phyloP scores from a whole-genome alignment of 2,329 filamentous ascomycete genomes.

The Emmonsia crescens region DNA sequence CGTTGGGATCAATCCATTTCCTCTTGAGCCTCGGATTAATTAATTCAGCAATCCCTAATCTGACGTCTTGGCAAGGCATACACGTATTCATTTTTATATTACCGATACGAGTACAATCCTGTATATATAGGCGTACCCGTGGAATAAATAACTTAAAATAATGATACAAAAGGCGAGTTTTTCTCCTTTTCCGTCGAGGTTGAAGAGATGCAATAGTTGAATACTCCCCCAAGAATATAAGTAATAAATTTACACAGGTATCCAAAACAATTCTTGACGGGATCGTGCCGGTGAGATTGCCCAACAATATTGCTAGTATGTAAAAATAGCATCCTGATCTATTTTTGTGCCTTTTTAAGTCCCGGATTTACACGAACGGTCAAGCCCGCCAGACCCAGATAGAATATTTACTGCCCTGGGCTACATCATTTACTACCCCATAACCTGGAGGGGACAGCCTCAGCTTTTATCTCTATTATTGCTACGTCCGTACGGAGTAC shows the following conservation, averaged over 20 bases:
- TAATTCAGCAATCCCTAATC: background rate
- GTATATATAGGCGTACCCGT: too few relatives aligned
- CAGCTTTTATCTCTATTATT: background rate
- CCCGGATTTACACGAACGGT: background rate
- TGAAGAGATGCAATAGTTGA: background rate
- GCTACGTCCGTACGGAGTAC: too few relatives aligned
- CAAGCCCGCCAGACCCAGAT: background rate
- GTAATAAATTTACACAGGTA: too few relatives aligned
- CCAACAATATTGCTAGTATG: background rate
- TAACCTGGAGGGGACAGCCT: too few relatives aligned
- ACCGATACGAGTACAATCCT: background rate
- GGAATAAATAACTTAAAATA: too few relatives aligned
- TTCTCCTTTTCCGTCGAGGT: background rate
- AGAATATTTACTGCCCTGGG: background rate
- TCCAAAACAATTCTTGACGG: too few relatives aligned
- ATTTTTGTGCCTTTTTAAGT: background rate
- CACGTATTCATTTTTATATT: background rate
- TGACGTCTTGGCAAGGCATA: constrained; percentile 2
- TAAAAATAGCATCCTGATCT: background rate
- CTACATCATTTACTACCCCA: too few relatives aligned
- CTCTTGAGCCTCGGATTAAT: background rate
- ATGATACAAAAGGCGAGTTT: background rate
- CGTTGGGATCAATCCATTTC: too few relatives aligned
- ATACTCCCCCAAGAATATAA: too few relatives aligned
- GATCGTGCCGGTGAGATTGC: background rate